These are phyloP conservation scores for Strigomonas culicis DNA, from an alignment of 208 protist genomes.

Conservation along the genomic window DNA sequence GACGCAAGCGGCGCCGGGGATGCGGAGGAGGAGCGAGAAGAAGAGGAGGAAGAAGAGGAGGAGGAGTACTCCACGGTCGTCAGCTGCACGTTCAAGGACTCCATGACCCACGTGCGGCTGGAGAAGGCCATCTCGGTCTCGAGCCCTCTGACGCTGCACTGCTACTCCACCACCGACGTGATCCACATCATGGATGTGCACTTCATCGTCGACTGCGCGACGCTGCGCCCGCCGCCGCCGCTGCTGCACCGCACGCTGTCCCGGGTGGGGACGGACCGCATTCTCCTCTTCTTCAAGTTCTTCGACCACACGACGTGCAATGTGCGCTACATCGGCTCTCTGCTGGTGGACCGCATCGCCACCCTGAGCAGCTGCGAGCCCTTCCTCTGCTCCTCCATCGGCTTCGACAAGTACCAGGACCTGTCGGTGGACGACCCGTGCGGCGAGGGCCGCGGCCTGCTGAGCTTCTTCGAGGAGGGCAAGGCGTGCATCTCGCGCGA, in stretches of 20 bases:
- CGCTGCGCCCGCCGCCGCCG: neutral
- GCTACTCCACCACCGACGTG: conserved; percentile 6
- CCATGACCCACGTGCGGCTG: conserved; percentile 15
- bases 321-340: conserved; percentile 54
- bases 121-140: neutral
- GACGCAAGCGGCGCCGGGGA: conserved; percentile 1
- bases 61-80: neutral
- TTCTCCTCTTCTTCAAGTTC: conserved; percentile 77
- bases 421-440: neutral
- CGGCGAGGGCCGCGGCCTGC: conserved; percentile 19
- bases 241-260: conserved; percentile 16
- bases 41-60: conserved; percentile 2
- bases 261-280: conserved; percentile 26
- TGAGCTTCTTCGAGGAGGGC: conserved; percentile 23
- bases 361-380: conserved; percentile 35
- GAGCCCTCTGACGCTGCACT: conserved; percentile 3
- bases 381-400: conserved; percentile 32
- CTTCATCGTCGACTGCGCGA: conserved; percentile 6
- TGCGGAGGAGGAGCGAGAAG: neutral
- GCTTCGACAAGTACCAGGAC: conserved; percentile 12
- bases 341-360: conserved; percentile 34
- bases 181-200: conserved; percentile 12
- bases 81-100: conserved; percentile 13
- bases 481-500: conserved; percentile 17
- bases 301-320: conserved; percentile 57